phyloP scores from a whole-genome alignment of 495 filamentous ascomycete genomes.

The Hypoxylon cercidicola region DNA sequence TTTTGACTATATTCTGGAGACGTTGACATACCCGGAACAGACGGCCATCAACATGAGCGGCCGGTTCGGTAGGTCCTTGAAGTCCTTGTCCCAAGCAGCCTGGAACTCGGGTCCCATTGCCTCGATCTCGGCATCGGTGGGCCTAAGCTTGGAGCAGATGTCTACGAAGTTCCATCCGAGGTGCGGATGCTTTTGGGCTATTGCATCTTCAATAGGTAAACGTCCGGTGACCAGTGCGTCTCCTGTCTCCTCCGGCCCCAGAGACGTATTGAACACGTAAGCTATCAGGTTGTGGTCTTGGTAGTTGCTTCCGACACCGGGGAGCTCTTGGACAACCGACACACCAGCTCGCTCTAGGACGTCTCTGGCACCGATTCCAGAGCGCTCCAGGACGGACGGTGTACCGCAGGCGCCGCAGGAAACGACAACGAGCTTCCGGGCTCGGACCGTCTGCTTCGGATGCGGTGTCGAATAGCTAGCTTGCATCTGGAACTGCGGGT shows the following conservation, averaged over 20 bases:
- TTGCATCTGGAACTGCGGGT: conserved; percentile 39
- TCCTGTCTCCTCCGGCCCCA: conserved; percentile 48
- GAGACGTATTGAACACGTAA: conserved; percentile 44
- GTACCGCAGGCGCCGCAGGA: conserved; percentile 68
- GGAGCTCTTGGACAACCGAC: conserved; percentile 50
- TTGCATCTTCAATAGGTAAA: conserved; percentile 33
- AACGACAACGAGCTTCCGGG: conserved; percentile 63
- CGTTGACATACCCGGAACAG: conserved; percentile 38
- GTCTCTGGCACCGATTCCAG: conserved; percentile 63
- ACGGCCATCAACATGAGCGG: conserved; percentile 53
- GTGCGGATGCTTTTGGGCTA: conserved; percentile 41
- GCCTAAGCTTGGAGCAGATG: conserved; percentile 54
- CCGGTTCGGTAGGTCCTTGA: conserved; percentile 48
- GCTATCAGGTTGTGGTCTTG: conserved; percentile 60
- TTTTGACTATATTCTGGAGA: not conserved
- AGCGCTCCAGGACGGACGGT: conserved; percentile 69
- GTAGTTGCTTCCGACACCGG: conserved; percentile 62
- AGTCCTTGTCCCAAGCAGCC: conserved; percentile 57
- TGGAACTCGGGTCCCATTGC: conserved; percentile 55
- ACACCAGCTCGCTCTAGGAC: conserved; percentile 50
- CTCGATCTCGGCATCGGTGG: conserved; percentile 52
- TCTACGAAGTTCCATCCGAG: conserved; percentile 62
- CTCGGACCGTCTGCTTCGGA: conserved; percentile 51
- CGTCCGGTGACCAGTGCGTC: conserved; percentile 47
- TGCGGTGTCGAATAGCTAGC: conserved; percentile 14